A percentile compares a stretch with the other conserved stretches of the same genome.
phyloP scores from a whole-genome alignment of 148 eudicot species.

The Dysphania ambrosioides region DNA sequence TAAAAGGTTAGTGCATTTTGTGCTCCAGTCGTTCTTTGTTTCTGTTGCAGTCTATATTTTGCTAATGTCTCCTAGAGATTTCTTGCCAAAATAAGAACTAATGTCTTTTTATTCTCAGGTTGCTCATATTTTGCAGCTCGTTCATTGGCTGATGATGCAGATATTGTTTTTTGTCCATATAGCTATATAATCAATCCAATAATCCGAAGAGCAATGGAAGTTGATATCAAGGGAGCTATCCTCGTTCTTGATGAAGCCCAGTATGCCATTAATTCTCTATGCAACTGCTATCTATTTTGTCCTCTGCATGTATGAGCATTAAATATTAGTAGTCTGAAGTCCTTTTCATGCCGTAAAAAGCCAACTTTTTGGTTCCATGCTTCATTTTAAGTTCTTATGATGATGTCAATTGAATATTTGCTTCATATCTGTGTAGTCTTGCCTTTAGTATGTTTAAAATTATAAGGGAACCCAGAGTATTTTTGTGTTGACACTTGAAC shows the following conservation, averaged over 20 bases:
- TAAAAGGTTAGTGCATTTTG: slow-evolving; percentile 49
- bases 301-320: neutral
- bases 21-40: neutral
- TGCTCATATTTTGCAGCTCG: slow-evolving; percentile 95
- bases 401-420: neutral
- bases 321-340: slow-evolving; percentile 9
- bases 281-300: neutral
- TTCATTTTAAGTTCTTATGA: neutral
- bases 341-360: neutral
- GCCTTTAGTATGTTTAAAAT: neutral
- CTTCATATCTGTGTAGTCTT: neutral
- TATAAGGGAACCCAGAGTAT: neutral
- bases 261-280: slow-evolving; percentile 44
- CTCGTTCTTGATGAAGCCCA: slow-evolving; percentile 97
- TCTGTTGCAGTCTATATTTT: slow-evolving; percentile 7
- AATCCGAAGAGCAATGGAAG: slow-evolving; percentile 86
- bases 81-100: neutral
- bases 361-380: neutral
- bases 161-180: slow-evolving; percentile 85
- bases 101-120: slow-evolving; percentile 51
- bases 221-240: slow-evolving; percentile 66
- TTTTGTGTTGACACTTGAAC: neutral
- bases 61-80: neutral
- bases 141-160: slow-evolving; percentile 83
- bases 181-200: slow-evolving; percentile 79